Conservation (phyloP, 306 rosid species). For the Quillaja saponaria region DNA sequence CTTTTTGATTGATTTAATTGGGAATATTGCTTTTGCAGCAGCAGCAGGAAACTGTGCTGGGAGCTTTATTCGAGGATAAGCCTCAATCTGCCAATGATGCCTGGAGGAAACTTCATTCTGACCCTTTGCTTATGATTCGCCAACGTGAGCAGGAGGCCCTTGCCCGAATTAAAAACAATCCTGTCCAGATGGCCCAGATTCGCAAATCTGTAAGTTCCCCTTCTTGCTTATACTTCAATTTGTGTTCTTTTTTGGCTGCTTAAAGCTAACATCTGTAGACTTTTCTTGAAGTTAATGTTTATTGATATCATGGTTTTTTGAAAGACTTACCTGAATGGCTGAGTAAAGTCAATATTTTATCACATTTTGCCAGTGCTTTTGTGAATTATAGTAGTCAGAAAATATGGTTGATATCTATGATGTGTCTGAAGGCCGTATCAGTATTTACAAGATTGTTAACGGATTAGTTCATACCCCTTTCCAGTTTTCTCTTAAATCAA, state of each 20-base stretch:
- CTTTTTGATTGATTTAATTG: background rate
- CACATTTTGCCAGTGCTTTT: background rate
- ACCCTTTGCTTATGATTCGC: conserved; percentile 91
- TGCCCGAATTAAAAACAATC: conserved; percentile 77
- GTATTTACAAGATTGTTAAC: too few relatives aligned
- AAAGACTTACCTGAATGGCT: background rate
- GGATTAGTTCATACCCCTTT: too few relatives aligned
- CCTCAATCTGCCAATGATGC: conserved; percentile 91
- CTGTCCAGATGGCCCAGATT: conserved; percentile 90
- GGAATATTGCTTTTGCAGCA: conserved; percentile 27
- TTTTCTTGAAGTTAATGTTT: background rate
- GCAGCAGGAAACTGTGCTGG: conserved; percentile 55
- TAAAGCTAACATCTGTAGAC: too few relatives aligned
- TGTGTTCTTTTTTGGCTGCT: background rate
- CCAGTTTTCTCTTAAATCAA: too few relatives aligned
- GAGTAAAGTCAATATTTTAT: background rate
- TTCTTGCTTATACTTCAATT: background rate
- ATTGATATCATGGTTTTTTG: background rate
- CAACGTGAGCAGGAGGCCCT: conserved; percentile 92
- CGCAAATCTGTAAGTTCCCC: conserved; percentile 65
- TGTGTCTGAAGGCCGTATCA: too few relatives aligned
- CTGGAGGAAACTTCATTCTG: conserved; percentile 96
- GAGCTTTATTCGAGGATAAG: conserved; percentile 89
- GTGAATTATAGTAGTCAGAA: background rate
- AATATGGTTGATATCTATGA: background rate